phyloP scores from a whole-genome alignment of 2,329 filamentous ascomycete genomes.

The Phialophora tarda region DNA sequence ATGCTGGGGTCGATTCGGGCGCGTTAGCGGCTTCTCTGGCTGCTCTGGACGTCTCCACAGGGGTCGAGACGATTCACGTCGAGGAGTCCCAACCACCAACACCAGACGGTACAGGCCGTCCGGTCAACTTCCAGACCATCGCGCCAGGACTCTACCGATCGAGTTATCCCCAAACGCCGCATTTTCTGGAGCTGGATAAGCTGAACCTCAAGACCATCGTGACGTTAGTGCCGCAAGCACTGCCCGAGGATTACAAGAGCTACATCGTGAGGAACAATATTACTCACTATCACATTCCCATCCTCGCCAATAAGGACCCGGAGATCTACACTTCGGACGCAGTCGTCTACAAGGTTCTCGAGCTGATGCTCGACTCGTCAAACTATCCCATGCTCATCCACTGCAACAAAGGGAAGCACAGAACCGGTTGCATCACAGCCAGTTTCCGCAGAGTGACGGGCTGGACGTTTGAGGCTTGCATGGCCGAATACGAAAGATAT shows the following conservation, averaged over 20 bases:
- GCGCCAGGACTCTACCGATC: conserved; percentile 78
- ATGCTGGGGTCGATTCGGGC: conserved; percentile 16
- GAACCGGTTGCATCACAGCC: conserved; percentile 86
- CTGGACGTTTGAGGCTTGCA: conserved; percentile 66
- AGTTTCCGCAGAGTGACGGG: conserved; percentile 75
- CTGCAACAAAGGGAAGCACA: conserved; percentile 93
- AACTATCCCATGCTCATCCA: conserved; percentile 86
- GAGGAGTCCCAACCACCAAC: conserved; percentile 44
- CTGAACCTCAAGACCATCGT: conserved; percentile 80
- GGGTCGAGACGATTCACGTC: conserved; percentile 31
- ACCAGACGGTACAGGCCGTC: conserved; percentile 48
- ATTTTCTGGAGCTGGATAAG: conserved; percentile 71
- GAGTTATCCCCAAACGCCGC: conserved; percentile 73
- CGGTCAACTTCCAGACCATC: conserved; percentile 78
- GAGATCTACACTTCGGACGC: conserved; percentile 66
- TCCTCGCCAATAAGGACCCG: conserved; percentile 85
- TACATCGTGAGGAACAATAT: conserved; percentile 74
- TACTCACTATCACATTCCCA: conserved; percentile 73
- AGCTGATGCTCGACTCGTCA: conserved; percentile 70
- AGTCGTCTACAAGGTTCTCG: conserved; percentile 73
- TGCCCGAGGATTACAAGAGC: conserved; percentile 54
- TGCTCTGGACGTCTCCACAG: conserved; percentile 23
- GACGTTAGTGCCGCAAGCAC: conserved; percentile 55
- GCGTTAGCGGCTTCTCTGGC: conserved; percentile 25
- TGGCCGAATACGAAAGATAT: conserved; percentile 76